These are phyloP conservation scores for Claviceps capensis DNA, from an alignment of 2,329 filamentous ascomycete genomes.

Conservation along the genomic window DNA sequence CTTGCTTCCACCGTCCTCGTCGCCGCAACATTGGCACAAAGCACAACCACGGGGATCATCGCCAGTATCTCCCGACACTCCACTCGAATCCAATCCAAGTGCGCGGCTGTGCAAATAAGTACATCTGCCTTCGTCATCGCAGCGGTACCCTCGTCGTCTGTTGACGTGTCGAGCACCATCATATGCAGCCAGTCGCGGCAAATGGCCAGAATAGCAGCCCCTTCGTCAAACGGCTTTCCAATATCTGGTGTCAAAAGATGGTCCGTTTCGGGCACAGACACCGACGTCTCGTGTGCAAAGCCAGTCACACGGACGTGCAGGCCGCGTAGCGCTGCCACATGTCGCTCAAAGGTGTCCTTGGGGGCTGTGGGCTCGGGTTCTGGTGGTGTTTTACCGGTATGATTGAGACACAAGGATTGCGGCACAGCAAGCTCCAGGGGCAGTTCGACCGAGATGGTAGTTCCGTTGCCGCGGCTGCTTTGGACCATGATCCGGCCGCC, in stretches of 20 bases:
- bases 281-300: slow-evolving; percentile 4
- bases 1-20: slow-evolving; percentile 9
- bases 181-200: slow-evolving; percentile 21
- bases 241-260: neutral
- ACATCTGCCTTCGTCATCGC: slow-evolving; percentile 12
- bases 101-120: slow-evolving; percentile 9
- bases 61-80: neutral
- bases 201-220: slow-evolving; percentile 9
- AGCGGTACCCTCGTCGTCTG: neutral
- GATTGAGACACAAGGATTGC: neutral
- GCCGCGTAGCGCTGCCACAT: slow-evolving; percentile 16
- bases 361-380: no score
- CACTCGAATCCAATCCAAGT: neutral
- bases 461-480: slow-evolving; percentile 25
- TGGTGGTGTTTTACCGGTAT: neutral
- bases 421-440: slow-evolving; percentile 11
- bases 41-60: slow-evolving; percentile 15
- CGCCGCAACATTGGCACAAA: slow-evolving; percentile 19
- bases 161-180: slow-evolving; percentile 12
- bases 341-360: slow-evolving; percentile 11
- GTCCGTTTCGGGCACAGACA: neutral
- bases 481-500: slow-evolving; percentile 45
- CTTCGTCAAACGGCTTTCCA: neutral
- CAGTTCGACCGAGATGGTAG: slow-evolving; percentile 20
- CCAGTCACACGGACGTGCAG: slow-evolving; percentile 16